Evolutionary conservation across 768 basidiomycete species (phyloP).

Genomic region (Mycena metata): DNA sequence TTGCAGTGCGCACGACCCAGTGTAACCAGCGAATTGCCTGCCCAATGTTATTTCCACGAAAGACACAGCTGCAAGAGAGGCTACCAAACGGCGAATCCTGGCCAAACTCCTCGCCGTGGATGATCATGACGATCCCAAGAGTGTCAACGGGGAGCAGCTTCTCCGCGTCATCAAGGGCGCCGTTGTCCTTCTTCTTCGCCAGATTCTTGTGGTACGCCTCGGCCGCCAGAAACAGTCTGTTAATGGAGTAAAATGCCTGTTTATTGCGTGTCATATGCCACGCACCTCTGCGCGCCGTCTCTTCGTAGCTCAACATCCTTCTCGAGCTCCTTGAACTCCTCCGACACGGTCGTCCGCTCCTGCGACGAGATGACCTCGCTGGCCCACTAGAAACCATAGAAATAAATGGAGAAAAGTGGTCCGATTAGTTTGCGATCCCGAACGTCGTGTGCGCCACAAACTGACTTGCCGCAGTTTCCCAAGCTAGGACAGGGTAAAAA

Average conservation of each 20-base stretch:
- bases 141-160: slow-evolving; percentile 84
- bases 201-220: slow-evolving; percentile 77
- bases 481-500: slow-evolving; percentile 61
- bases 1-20: slow-evolving; percentile 90
- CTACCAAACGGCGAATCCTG: slow-evolving; percentile 80
- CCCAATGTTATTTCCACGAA: neutral
- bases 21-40: slow-evolving; percentile 80
- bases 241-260: too few relatives aligned
- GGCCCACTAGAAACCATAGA: slow-evolving; percentile 72
- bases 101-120: slow-evolving; percentile 86
- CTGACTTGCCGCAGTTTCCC: slow-evolving; percentile 84
- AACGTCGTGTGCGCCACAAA: slow-evolving; percentile 31
- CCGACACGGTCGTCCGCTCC: slow-evolving; percentile 83
- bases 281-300: slow-evolving; percentile 80
- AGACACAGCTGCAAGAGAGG: neutral
- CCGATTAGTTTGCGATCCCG: slow-evolving; percentile 41
- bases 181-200: slow-evolving; percentile 83
- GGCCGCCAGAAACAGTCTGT: slow-evolving; percentile 80
- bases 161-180: slow-evolving; percentile 70
- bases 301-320: slow-evolving; percentile 86
- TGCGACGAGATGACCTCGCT: slow-evolving; percentile 89
- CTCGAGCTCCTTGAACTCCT: slow-evolving; percentile 86
- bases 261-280: neutral
- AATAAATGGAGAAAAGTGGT: slow-evolving; percentile 49
- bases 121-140: slow-evolving; percentile 88